Percentiles rank a stretch among this genome's conserved stretches.
Conservation (phyloP, 371 early-diverging fungal species). For the Zopfochytrium polystomum region DNA sequence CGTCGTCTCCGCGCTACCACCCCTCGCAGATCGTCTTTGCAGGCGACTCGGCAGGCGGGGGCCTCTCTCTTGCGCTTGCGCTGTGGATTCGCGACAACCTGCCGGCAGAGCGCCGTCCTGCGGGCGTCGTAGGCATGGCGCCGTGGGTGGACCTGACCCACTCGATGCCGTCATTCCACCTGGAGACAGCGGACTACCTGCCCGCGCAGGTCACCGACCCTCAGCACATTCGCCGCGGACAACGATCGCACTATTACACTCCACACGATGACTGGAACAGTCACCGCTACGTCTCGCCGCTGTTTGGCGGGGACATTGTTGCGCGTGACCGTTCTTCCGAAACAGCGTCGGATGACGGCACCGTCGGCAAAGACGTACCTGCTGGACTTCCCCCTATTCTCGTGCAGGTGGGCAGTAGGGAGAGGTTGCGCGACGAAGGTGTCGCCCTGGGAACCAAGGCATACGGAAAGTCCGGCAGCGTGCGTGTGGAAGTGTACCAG, state of each 20-base stretch:
- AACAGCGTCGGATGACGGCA: too few species aligned
- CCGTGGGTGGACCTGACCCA: conserved; percentile 65
- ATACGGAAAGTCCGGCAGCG: conserved; percentile 3
- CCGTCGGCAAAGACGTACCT: not conserved
- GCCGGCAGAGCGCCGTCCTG: conserved; percentile 62
- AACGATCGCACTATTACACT: conserved; percentile 29
- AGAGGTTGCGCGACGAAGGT: conserved; percentile 58
- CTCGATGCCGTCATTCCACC: conserved; percentile 60
- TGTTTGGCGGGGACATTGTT: conserved; percentile 24
- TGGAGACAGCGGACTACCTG: conserved; percentile 45
- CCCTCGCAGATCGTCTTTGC: conserved; percentile 64
- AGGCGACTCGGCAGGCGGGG: conserved; percentile 79
- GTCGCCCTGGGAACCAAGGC: conserved; percentile 24
- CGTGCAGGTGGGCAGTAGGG: conserved; percentile 60
- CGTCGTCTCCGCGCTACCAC: too few species aligned
- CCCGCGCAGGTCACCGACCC: conserved; percentile 17
- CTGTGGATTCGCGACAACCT: conserved; percentile 44
- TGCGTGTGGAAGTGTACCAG: conserved; percentile 42
- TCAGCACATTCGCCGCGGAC: conserved; percentile 1
- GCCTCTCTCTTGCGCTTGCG: conserved; percentile 28
- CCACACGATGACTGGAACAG: conserved; percentile 22
- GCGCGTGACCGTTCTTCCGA: too few species aligned
- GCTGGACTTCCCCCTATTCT: conserved; percentile 45
- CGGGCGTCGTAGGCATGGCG: conserved; percentile 46
- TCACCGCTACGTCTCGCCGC: conserved; percentile 38